Conservation (phyloP, 305 asterid species). For the Plantago coronopus region DNA sequence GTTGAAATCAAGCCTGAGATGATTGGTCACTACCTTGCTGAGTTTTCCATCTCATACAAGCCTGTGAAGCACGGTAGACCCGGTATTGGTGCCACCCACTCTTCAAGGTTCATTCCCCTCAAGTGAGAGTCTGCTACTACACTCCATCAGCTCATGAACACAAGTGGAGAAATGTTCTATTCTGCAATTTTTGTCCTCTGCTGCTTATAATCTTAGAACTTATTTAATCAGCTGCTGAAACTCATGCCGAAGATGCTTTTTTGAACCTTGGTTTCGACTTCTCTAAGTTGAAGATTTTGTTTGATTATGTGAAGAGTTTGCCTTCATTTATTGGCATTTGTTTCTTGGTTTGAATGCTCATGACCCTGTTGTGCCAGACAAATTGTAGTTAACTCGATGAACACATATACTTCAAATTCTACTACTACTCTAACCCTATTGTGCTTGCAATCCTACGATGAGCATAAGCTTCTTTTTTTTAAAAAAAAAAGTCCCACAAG, state of each 20-base stretch:
- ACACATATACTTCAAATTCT: too few relatives aligned
- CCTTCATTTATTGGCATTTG: too few relatives aligned
- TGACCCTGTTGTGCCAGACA: too few relatives aligned
- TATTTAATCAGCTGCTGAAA: constrained; percentile 3
- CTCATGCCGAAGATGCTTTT: constrained; percentile 12
- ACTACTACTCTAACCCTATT: too few relatives aligned
- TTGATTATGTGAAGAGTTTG: not conserved
- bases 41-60: constrained; percentile 81
- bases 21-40: constrained; percentile 84
- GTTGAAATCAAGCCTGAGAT: constrained; percentile 87
- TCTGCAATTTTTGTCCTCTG: constrained; percentile 20
- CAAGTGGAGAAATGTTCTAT: constrained; percentile 10
- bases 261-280: constrained; percentile 6
- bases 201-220: not conserved
- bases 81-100: constrained; percentile 94
- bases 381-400: too few relatives aligned
- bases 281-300: constrained; percentile 13
- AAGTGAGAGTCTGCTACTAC: constrained; percentile 62
- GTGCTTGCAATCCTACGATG: too few relatives aligned
- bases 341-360: too few relatives aligned
- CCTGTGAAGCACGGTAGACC: constrained; percentile 96
- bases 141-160: constrained; percentile 78
- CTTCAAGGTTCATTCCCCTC: constrained; percentile 87
- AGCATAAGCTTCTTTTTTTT: too few relatives aligned
- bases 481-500: too few relatives aligned